A percentile compares a stretch with the other conserved stretches of the same genome.
These are phyloP conservation scores for Metschnikowia cubensis DNA, from an alignment of 805 yeast species.

Conservation along the genomic window DNA sequence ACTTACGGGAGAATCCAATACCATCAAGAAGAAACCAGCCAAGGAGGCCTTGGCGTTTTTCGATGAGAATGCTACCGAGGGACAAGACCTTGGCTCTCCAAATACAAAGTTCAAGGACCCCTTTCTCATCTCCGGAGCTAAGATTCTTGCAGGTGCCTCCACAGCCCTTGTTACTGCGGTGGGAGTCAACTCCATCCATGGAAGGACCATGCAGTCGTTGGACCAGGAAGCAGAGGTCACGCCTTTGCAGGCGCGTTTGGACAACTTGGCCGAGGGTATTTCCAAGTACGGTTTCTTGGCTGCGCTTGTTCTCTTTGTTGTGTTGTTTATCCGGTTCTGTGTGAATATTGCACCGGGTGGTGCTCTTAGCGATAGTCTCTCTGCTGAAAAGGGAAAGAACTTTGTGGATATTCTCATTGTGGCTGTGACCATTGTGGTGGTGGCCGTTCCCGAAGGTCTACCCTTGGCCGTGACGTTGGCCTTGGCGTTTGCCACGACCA, in stretches of 20 bases:
- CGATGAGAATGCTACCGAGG: slow-evolving; percentile 22
- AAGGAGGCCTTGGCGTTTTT: slow-evolving; percentile 33
- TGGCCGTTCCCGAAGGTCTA: slow-evolving; percentile 98
- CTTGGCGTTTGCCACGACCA: slow-evolving; percentile 93
- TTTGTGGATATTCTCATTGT: slow-evolving; percentile 85
- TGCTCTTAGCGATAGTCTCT: slow-evolving; percentile 37
- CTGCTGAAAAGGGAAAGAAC: slow-evolving; percentile 77
- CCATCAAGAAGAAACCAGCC: slow-evolving; percentile 67
- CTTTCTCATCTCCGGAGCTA: slow-evolving; percentile 87
- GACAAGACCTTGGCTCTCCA: slow-evolving; percentile 40
- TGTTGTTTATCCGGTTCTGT: slow-evolving; percentile 72
- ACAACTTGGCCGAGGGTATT: slow-evolving; percentile 83
- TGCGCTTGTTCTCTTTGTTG: slow-evolving; percentile 74
- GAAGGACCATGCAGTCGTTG: slow-evolving; percentile 82
- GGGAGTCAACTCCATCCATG: slow-evolving; percentile 85
- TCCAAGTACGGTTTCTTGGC: slow-evolving; percentile 91
- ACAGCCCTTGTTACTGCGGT: slow-evolving; percentile 84
- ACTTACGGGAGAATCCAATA: slow-evolving; percentile 89
- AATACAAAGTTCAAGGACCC: slow-evolving; percentile 60
- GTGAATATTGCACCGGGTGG: slow-evolving; percentile 56
- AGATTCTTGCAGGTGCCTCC: slow-evolving; percentile 81
- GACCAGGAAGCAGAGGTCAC: slow-evolving; percentile 76
- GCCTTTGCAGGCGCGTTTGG: slow-evolving; percentile 81
- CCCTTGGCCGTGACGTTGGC: slow-evolving; percentile 97
- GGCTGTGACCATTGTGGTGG: slow-evolving; percentile 89